Evolutionary conservation across 805 yeast genomes (phyloP).

Genomic region (Middelhovenomyces tepae): DNA sequence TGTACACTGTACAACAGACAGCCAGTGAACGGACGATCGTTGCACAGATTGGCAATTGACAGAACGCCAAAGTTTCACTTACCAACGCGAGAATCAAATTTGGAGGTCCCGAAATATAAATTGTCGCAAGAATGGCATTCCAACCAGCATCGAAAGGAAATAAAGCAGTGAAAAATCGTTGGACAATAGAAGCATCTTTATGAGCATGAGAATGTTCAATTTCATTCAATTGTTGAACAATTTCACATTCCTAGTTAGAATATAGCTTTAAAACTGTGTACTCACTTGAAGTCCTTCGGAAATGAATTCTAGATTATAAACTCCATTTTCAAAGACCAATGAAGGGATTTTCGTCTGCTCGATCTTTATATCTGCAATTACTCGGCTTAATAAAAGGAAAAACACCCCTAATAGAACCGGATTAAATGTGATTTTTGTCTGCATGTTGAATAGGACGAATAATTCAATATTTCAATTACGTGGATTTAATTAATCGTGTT

Average conservation of each 20-base stretch:
- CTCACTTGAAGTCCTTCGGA: constrained; percentile 10
- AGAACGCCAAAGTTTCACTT: too few relatives aligned
- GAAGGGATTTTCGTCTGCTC: too few relatives aligned
- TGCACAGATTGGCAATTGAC: neutral
- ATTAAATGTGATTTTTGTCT: too few relatives aligned
- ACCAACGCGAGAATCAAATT: constrained; percentile 44
- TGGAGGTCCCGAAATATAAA: constrained; percentile 59
- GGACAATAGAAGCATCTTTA: constrained; percentile 25
- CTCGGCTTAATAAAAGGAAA: too few relatives aligned
- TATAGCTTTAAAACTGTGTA: constrained; percentile 1
- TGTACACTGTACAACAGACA: too few relatives aligned
- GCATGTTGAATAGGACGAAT: too few relatives aligned
- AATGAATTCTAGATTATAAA: constrained; percentile 33
- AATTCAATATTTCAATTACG: too few relatives aligned
- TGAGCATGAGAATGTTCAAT: constrained; percentile 14
- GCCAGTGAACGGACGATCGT: neutral
- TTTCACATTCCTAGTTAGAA: constrained; percentile 29
- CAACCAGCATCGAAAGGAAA: constrained; percentile 43
- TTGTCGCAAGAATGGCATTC: constrained; percentile 55
- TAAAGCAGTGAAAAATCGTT: constrained; percentile 32
- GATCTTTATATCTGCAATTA: too few relatives aligned
- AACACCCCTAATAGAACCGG: too few relatives aligned
- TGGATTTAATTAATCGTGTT: too few relatives aligned
- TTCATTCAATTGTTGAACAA: constrained; percentile 33
- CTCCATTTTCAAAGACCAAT: constrained; percentile 34